Percentiles rank a stretch among this genome's conserved stretches.
phyloP scores from a whole-genome alignment of 805 yeast species.

The Ogataea paradorogensis region DNA sequence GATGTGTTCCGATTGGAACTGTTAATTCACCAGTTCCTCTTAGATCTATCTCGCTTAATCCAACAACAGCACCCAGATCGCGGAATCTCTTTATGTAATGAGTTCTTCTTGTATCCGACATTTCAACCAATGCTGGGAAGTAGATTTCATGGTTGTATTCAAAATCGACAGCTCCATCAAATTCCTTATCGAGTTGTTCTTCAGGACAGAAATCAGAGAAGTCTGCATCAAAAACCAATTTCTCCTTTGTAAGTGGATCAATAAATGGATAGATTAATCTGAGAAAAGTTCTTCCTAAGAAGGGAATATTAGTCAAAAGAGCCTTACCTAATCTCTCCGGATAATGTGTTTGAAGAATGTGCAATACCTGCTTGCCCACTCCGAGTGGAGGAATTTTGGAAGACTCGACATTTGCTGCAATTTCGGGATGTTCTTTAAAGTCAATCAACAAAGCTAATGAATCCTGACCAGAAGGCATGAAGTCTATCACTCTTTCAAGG shows the following conservation, averaged over 20 bases:
- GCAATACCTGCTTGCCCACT: slow-evolving; percentile 87
- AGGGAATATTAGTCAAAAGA: slow-evolving; percentile 86
- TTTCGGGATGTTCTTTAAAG: slow-evolving; percentile 74
- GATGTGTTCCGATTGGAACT: slow-evolving; percentile 34
- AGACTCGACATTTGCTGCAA: slow-evolving; percentile 46
- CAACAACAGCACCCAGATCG: slow-evolving; percentile 68
- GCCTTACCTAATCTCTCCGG: slow-evolving; percentile 97
- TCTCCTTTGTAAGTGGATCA: slow-evolving; percentile 92
- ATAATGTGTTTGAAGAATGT: slow-evolving; percentile 93
- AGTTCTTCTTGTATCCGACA: slow-evolving; percentile 57
- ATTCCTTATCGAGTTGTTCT: slow-evolving; percentile 76
- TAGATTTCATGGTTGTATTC: slow-evolving; percentile 76
- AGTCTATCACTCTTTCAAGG: slow-evolving; percentile 89
- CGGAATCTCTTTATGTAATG: slow-evolving; percentile 67
- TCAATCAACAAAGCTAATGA: slow-evolving; percentile 88
- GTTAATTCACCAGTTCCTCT: slow-evolving; percentile 41
- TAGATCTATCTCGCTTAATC: slow-evolving; percentile 79
- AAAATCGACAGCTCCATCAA: slow-evolving; percentile 84
- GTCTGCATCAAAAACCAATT: slow-evolving; percentile 88
- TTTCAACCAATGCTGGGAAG: slow-evolving; percentile 68
- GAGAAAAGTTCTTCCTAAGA: slow-evolving; percentile 89
- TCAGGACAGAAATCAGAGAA: slow-evolving; percentile 77
- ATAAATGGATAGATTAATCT: slow-evolving; percentile 93
- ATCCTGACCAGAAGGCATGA: slow-evolving; percentile 96
- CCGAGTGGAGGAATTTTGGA: slow-evolving; percentile 85